phyloP scores from a whole-genome alignment of 2,329 filamentous ascomycete species.

The Aspergillus udagawae region DNA sequence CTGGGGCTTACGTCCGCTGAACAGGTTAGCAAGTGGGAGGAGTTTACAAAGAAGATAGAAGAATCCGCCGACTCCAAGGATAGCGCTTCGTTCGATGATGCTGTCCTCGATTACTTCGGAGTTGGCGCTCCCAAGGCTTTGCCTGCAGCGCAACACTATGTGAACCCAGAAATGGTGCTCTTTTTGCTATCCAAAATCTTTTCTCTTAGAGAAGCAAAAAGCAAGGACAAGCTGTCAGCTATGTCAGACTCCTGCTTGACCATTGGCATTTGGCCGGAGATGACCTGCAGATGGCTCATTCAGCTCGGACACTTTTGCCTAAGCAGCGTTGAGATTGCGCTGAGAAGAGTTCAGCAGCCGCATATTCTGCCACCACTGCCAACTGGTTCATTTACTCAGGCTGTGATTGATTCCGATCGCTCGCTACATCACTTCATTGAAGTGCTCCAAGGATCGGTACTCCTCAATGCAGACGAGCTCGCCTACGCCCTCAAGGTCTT shows the following conservation, averaged over 20 bases:
- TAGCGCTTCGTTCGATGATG: conserved; percentile 30
- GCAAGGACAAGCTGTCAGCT: conserved; percentile 20
- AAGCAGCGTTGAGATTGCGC: conserved; percentile 38
- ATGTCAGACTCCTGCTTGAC: conserved; percentile 26
- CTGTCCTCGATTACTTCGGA: conserved; percentile 29
- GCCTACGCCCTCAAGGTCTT: conserved; percentile 37
- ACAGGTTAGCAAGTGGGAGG: conserved; percentile 32
- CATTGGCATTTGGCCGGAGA: conserved; percentile 34
- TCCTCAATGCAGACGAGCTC: conserved; percentile 37
- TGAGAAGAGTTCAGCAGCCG: conserved; percentile 32
- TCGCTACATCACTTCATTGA: conserved; percentile 36
- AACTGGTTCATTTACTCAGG: conserved; percentile 35
- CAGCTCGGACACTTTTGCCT: conserved; percentile 34
- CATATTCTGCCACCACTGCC: conserved; percentile 35
- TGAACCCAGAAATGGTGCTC: conserved; percentile 35
- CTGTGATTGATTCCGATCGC: conserved; percentile 37
- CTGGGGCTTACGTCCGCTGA: conserved; percentile 30
- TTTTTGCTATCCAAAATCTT: conserved; percentile 41
- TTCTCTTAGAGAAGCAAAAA: conserved; percentile 17
- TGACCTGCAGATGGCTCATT: conserved; percentile 41
- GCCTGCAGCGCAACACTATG: conserved; percentile 22
- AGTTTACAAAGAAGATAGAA: conserved; percentile 28
- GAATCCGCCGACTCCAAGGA: conserved; percentile 25
- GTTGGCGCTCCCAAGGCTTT: conserved; percentile 19
- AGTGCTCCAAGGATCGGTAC: conserved; percentile 33